These are phyloP conservation scores for Gentiana dahurica DNA, from an alignment of 257 asterid species.

Conservation along the genomic window DNA sequence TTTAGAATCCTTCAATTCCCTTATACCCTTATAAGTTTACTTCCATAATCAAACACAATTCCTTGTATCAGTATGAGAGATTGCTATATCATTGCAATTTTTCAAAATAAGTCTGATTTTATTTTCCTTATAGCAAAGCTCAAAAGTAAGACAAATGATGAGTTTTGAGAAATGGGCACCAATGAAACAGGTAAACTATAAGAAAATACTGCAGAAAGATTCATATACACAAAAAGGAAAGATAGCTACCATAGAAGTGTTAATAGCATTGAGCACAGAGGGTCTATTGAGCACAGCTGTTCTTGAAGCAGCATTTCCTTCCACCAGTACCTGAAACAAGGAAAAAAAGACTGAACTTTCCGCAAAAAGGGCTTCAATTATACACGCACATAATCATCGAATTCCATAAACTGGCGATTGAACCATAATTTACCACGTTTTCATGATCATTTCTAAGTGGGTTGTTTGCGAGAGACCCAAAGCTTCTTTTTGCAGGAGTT, in stretches of 20 bases:
- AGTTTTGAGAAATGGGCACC: neutral
- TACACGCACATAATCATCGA: neutral
- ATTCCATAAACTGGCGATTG: neutral
- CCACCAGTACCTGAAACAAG: constrained; percentile 65
- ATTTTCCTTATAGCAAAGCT: no score
- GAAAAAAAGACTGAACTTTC: neutral
- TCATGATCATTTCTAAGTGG: constrained; percentile 37
- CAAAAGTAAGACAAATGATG: neutral
- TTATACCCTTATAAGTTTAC: no score
- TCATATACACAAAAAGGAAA: neutral
- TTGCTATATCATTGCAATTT: no score
- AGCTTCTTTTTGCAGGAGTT: constrained; percentile 21
- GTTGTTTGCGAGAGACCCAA: constrained; percentile 30
- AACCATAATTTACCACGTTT: constrained; percentile 30
- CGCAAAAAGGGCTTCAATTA: neutral
- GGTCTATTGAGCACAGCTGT: constrained; percentile 89
- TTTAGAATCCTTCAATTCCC: no score
- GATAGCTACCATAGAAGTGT: constrained; percentile 43
- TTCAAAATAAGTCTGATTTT: no score
- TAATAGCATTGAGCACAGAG: constrained; percentile 68
- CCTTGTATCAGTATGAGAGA: no score
- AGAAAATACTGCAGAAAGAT: neutral
- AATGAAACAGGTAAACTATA: no score
- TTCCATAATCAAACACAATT: no score
- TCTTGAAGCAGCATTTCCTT: constrained; percentile 64